Evolutionary conservation across 306 rosid genomes (phyloP).

Genomic region (Acacia melanoxylon): DNA sequence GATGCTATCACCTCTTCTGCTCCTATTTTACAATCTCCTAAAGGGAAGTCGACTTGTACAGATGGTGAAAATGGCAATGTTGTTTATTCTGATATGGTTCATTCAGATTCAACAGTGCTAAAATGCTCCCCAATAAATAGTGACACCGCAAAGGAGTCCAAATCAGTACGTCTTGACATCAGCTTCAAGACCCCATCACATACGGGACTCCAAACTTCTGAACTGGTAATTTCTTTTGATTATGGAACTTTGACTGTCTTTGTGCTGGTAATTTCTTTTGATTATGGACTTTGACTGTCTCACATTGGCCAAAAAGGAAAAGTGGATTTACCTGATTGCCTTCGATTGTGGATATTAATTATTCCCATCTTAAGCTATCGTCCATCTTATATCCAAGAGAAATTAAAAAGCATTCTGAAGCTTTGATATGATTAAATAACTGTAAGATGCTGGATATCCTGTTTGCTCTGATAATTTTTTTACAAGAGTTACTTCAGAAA

Average conservation of each 20-base stretch:
- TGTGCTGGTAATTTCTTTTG: neutral
- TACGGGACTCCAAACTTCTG: slow-evolving; percentile 75
- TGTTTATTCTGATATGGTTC: slow-evolving; percentile 36
- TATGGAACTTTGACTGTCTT: neutral
- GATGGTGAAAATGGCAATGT: slow-evolving; percentile 39
- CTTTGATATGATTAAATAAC: neutral
- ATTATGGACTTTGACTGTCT: no score
- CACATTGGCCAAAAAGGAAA: neutral
- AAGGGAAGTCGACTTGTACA: slow-evolving; percentile 46
- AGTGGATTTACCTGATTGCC: neutral
- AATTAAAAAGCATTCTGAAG: neutral
- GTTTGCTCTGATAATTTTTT: neutral
- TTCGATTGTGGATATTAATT: neutral
- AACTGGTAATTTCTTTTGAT: slow-evolving; percentile 45
- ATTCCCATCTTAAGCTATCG: neutral
- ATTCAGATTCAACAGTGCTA: slow-evolving; percentile 43
- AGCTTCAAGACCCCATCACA: slow-evolving; percentile 71
- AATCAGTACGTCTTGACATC: slow-evolving; percentile 65
- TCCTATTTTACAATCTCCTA: slow-evolving; percentile 62
- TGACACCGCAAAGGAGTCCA: slow-evolving; percentile 38
- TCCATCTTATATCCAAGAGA: neutral
- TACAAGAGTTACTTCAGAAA: neutral
- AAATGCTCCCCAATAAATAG: slow-evolving; percentile 45
- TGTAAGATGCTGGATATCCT: neutral
- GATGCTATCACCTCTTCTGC: slow-evolving; percentile 51